Conservation (phyloP, 2,329 filamentous ascomycete species). For the Arthrobotrys musiformis region DNA sequence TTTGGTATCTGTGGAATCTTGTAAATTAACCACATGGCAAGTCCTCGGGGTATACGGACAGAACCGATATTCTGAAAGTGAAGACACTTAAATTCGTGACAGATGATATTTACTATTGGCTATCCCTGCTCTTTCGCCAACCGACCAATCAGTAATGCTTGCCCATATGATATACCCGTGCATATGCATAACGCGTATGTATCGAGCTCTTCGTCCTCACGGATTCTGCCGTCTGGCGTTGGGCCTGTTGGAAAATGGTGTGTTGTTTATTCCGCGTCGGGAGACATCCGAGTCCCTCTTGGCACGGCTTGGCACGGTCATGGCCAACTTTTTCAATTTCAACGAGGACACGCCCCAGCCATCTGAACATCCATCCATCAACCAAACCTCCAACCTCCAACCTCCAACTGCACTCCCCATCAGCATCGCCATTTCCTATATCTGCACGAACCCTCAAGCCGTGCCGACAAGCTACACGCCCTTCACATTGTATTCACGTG, state of each 20-base stretch:
- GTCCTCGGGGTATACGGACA: too few relatives aligned
- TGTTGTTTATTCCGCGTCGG: slow-evolving; percentile 29
- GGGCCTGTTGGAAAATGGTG: slow-evolving; percentile 25
- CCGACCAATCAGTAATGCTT: too few relatives aligned
- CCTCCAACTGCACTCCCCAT: neutral
- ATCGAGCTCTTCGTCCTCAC: too few relatives aligned
- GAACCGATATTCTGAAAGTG: too few relatives aligned
- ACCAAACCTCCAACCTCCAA: neutral
- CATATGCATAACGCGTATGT: too few relatives aligned
- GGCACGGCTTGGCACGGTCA: slow-evolving; percentile 21
- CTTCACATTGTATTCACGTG: neutral
- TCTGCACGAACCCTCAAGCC: neutral
- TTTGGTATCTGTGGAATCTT: too few relatives aligned
- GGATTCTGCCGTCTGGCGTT: too few relatives aligned
- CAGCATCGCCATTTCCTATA: neutral
- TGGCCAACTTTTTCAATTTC: slow-evolving; percentile 8
- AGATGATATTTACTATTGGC: too few relatives aligned
- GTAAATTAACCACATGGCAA: too few relatives aligned
- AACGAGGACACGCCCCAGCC: slow-evolving; percentile 16
- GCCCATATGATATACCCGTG: too few relatives aligned
- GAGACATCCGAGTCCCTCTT: neutral
- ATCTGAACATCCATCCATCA: slow-evolving; percentile 14
- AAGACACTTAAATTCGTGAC: too few relatives aligned
- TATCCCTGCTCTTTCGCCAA: too few relatives aligned
- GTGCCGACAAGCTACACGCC: neutral